Evolutionary conservation across 2,329 filamentous ascomycete genomes (phyloP).

Genomic region (Cordyceps cicadae): DNA sequence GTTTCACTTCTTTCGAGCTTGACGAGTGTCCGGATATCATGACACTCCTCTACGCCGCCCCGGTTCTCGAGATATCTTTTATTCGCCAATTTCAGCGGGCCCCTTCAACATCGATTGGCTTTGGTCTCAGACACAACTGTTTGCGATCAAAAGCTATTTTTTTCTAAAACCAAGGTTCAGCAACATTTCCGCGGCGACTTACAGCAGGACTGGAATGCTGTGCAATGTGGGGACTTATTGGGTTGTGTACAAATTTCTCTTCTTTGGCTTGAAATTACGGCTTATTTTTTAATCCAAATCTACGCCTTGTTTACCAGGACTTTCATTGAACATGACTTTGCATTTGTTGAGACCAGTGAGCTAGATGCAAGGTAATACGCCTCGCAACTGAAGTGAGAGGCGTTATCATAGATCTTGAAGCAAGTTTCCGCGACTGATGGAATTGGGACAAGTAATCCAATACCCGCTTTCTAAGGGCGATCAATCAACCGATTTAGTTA

Average conservation of each 20-base stretch:
- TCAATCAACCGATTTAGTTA: too few species aligned
- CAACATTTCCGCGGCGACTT: not conserved
- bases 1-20: not conserved
- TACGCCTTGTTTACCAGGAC: too few species aligned
- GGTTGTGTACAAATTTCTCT: not conserved
- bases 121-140: not conserved
- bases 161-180: not conserved
- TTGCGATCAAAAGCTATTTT: not conserved
- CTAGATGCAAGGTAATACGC: too few species aligned
- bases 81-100: slow-evolving; percentile 5
- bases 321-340: not conserved
- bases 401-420: too few species aligned
- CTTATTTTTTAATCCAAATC: not conserved
- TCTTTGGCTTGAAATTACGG: slow-evolving; percentile 2
- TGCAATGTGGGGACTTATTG: not conserved
- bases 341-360: not conserved
- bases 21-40: not conserved
- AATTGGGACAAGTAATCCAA: too few species aligned
- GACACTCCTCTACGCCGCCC: not conserved
- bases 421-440: too few species aligned
- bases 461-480: too few species aligned
- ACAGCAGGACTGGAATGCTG: slow-evolving; percentile 1
- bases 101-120: slow-evolving; percentile 2
- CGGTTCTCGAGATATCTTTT: not conserved
- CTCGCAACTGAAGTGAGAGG: too few species aligned